These are phyloP conservation scores for Calophaca sinica DNA, from an alignment of 306 rosid species.

Conservation along the genomic window DNA sequence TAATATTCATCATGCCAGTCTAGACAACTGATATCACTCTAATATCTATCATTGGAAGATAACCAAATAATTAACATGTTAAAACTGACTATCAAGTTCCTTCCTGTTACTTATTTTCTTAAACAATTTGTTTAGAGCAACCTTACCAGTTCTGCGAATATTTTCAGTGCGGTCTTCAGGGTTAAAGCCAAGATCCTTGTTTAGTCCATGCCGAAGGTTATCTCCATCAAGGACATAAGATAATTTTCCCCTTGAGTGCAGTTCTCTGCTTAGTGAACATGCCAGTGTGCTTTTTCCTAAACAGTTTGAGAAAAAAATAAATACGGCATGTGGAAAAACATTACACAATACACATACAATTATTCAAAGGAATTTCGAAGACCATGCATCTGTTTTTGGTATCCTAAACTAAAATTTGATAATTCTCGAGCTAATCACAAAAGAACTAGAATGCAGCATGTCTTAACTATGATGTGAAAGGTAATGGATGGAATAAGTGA, in stretches of 20 bases:
- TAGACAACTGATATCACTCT: constrained; percentile 32
- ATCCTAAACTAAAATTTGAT: constrained; percentile 13
- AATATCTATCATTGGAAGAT: constrained; percentile 19
- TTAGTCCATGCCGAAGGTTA: constrained; percentile 88
- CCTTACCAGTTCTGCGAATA: constrained; percentile 84
- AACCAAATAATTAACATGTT: constrained; percentile 16
- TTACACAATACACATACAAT: not conserved
- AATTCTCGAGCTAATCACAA: constrained; percentile 11
- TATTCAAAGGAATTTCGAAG: constrained; percentile 14
- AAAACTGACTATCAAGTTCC: constrained; percentile 19
- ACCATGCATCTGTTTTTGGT: not conserved
- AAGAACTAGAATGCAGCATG: constrained; percentile 13
- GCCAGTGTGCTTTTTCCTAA: constrained; percentile 93
- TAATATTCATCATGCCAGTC: constrained; percentile 22
- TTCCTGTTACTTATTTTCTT: constrained; percentile 10
- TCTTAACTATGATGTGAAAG: constrained; percentile 33
- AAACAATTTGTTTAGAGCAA: constrained; percentile 31
- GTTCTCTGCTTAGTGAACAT: constrained; percentile 71
- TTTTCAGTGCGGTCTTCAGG: constrained; percentile 83
- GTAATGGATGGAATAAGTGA: not conserved
- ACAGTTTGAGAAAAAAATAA: constrained; percentile 42
- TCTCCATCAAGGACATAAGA: constrained; percentile 91
- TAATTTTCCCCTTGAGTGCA: constrained; percentile 68
- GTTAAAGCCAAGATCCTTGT: constrained; percentile 77
- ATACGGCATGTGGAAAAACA: not conserved